Evolutionary conservation across 306 rosid genomes (phyloP).

Genomic region (Crataegus laevigata): DNA sequence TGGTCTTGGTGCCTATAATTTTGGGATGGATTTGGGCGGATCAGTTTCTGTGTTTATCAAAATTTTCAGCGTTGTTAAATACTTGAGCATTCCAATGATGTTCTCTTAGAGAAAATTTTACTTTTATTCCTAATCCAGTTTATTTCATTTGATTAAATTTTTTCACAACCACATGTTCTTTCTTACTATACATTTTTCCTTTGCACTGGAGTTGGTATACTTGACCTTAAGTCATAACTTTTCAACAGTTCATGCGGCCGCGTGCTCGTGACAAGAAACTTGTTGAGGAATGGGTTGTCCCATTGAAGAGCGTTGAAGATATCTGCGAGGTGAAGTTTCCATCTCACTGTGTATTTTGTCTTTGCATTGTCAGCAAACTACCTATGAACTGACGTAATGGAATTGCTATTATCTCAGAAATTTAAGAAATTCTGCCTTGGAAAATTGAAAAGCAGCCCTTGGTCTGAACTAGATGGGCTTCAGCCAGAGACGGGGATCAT

Average conservation of each 20-base stretch:
- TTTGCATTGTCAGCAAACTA: neutral
- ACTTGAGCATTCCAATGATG: neutral
- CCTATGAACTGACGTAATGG: conserved; percentile 8
- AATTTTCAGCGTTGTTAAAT: neutral
- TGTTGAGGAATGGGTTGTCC: conserved; percentile 85
- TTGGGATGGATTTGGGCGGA: neutral
- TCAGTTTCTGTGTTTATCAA: neutral
- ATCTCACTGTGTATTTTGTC: neutral
- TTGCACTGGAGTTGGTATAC: neutral
- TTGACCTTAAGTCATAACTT: neutral
- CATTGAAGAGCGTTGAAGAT: conserved; percentile 68
- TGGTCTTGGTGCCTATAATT: neutral
- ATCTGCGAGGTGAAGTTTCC: conserved; percentile 56
- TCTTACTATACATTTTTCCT: neutral
- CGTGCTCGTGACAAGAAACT: conserved; percentile 88
- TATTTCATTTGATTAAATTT: neutral
- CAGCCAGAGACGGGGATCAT: conserved; percentile 88
- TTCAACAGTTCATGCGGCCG: conserved; percentile 80
- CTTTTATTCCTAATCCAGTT: neutral
- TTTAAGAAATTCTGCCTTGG: conserved; percentile 76
- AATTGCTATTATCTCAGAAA: conserved; percentile 45
- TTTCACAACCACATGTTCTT: neutral
- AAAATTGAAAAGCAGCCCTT: conserved; percentile 86
- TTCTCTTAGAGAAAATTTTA: neutral
- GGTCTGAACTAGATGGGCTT: conserved; percentile 96